Evolutionary conservation across 2,329 filamentous ascomycete genomes (phyloP), one percentile per base, ranked within the genome.

Genomic region (Davidsoniella eucalypti): DNA sequence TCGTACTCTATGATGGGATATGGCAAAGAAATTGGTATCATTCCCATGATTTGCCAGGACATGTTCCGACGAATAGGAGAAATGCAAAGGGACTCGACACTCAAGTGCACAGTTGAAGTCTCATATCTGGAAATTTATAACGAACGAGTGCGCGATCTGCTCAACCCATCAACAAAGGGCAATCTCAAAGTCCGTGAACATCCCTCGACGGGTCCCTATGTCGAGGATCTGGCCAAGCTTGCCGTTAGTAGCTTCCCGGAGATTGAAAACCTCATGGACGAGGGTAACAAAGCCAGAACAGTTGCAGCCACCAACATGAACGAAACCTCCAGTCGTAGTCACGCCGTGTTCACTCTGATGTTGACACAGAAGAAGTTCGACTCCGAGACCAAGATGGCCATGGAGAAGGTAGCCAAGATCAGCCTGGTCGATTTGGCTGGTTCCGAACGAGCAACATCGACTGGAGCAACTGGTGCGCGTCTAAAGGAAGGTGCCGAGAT

Each of bases 1-100:
- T 95, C 87, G 14, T 98, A 98, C 66, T 95, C 88, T 29, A 98
- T 98, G 90, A 98, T 98, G 92, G 92, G 92, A 45, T 98, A 96
- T 67, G 92, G 92, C 49, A 83, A 90, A 60, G 90, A 98, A 61
- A 77, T 87, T 52, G 92, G 92, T 64, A 92, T 98, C 56, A 96
- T 96, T 55, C 92, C 93, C 43, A 84, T 80, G 60, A 98, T 98
- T 68, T 98, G 92, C 65, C 85, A 92, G 68, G 83, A 94, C 60
- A 96, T 98, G 87, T 98, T 98, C 64, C 78, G 82, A 61, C 76
- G 90, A 56, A 98, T 98, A 61, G 69, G 69, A 23, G 67, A 69
- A 45, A 71, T 90, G 59, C 75, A 83, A 57, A 63, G 72, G 57
- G 87, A 94, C 65, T 80, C 80, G 58, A 81, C 82, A 58, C 70